Conservation (phyloP, 805 yeast genomes). For the Candida oleophila region DNA sequence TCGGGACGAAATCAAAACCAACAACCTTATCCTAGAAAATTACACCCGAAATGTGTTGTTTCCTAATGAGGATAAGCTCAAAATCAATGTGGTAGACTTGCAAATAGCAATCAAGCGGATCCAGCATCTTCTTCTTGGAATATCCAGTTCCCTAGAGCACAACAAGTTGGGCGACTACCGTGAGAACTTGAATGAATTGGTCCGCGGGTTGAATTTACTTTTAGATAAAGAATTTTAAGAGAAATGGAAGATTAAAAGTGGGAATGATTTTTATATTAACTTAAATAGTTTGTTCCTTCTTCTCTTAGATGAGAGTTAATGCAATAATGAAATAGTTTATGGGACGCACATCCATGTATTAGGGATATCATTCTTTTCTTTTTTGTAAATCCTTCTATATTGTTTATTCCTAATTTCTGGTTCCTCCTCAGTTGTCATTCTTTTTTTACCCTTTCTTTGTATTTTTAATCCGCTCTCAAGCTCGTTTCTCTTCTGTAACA, state of each 20-base stretch:
- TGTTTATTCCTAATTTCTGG: too few relatives aligned
- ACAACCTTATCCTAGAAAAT: constrained; percentile 10
- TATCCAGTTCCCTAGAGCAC: background rate
- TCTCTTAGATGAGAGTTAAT: constrained; percentile 1
- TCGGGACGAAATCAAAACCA: constrained; percentile 13
- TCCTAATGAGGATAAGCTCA: constrained; percentile 7
- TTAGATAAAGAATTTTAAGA: constrained; percentile 5
- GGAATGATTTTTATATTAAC: background rate
- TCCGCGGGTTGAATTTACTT: constrained; percentile 15
- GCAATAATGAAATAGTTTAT: background rate
- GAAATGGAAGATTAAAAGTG: background rate
- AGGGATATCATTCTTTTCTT: too few relatives aligned
- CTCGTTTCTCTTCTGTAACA: background rate
- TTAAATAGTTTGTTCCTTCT: constrained; percentile 5
- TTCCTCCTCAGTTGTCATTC: too few relatives aligned
- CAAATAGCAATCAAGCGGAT: constrained; percentile 6
- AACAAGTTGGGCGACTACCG: constrained; percentile 12
- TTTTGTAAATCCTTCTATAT: too few relatives aligned
- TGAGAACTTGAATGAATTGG: constrained; percentile 13
- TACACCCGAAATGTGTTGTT: constrained; percentile 12
- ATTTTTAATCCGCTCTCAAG: background rate
- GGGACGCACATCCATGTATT: background rate
- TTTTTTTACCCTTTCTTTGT: background rate
- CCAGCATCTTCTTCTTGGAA: constrained; percentile 4
- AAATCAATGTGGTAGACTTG: background rate